These are phyloP conservation scores for Incumbomyces delicatus DNA, from an alignment of 2,329 filamentous ascomycete genomes.

Conservation along the genomic window DNA sequence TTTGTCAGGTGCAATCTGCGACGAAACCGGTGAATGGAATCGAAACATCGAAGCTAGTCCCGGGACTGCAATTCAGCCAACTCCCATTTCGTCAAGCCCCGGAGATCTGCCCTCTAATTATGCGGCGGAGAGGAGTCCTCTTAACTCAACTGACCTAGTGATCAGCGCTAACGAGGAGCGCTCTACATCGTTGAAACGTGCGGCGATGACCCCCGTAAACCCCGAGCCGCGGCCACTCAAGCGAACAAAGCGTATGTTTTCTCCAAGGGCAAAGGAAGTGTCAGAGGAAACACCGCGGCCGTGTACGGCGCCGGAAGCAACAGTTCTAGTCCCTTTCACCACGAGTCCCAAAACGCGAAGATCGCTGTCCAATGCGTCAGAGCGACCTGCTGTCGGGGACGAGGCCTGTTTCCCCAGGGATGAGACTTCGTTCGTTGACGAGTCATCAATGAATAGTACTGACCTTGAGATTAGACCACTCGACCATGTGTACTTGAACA, in stretches of 20 bases:
- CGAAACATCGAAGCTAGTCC: no score
- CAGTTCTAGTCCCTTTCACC: conserved; percentile 4
- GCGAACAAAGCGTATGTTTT: conserved; percentile 1
- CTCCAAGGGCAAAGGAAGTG: neutral
- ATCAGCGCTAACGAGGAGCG: no score
- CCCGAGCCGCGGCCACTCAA: neutral
- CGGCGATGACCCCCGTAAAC: no score
- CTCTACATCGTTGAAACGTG: no score
- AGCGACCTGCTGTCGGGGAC: neutral
- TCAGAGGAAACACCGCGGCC: conserved; percentile 1
- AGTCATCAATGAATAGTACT: neutral
- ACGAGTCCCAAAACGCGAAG: neutral
- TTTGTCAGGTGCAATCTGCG: neutral
- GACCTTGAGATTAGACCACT: neutral
- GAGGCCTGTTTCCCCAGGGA: neutral
- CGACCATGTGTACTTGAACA: neutral
- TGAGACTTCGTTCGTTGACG: conserved; percentile 1
- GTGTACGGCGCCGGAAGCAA: neutral
- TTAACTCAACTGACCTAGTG: no score
- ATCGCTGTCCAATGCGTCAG: neutral
- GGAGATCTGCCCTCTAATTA: no score
- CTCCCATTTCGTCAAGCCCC: no score
- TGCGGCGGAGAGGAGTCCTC: no score
- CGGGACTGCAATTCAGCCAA: no score
- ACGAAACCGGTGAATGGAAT: neutral